Conservation (phyloP, 768 basidiomycete genomes). For the Psilocybe azurescens region DNA sequence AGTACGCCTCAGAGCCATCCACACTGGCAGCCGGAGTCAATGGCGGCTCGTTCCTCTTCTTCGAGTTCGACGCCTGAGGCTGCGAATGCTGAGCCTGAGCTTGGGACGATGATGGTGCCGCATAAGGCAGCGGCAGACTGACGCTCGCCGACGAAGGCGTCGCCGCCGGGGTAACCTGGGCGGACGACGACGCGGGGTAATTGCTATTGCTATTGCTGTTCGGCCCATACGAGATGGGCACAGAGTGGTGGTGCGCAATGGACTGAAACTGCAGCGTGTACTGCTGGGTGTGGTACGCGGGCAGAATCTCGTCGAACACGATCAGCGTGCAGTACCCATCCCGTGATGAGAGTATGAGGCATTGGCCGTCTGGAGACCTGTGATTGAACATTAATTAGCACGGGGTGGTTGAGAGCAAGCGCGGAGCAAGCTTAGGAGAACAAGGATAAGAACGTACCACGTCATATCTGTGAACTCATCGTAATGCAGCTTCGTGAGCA, state of each 20-base stretch:
- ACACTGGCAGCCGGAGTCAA: constrained; percentile 55
- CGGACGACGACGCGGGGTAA: constrained; percentile 27
- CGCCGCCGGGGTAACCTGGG: constrained; percentile 39
- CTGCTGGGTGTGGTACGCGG: constrained; percentile 89
- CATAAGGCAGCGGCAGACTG: constrained; percentile 30
- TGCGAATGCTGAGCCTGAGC: background rate
- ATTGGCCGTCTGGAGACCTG: constrained; percentile 97
- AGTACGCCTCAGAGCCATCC: constrained; percentile 43
- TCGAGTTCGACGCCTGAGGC: constrained; percentile 28
- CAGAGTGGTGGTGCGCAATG: constrained; percentile 85
- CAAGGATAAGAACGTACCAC: constrained; percentile 63
- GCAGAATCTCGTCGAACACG: constrained; percentile 92
- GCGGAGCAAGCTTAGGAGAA: too few species aligned
- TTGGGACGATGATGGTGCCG: constrained; percentile 11
- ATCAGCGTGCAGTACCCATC: constrained; percentile 98
- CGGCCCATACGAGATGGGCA: constrained; percentile 56
- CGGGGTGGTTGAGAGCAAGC: too few species aligned
- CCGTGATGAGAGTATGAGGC: constrained; percentile 87
- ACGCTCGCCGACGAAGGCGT: constrained; percentile 39
- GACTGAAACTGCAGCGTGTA: constrained; percentile 89
- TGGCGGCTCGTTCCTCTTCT: constrained; percentile 49
- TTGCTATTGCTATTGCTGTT: constrained; percentile 12
- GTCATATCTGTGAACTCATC: constrained; percentile 97
- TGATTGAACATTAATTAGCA: background rate
- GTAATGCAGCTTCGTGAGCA: constrained; percentile 94